phyloP scores from a whole-genome alignment of 106 monocot genomes.

The Allium sativum region DNA sequence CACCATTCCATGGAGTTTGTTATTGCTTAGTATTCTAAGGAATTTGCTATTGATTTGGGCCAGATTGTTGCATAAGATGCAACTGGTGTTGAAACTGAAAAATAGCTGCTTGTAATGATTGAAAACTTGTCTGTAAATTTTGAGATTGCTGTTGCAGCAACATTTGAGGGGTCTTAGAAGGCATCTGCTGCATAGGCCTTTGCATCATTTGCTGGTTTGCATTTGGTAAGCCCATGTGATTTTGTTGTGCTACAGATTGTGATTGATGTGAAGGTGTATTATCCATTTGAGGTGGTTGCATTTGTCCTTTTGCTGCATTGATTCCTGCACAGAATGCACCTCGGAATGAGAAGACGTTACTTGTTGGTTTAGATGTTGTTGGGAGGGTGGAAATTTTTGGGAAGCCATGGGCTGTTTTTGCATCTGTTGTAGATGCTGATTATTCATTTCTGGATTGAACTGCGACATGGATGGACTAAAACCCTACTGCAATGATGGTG shows the following conservation, averaged over 20 bases:
- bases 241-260: constrained; percentile 27
- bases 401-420: constrained; percentile 41
- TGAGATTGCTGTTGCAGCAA: constrained; percentile 76
- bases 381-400: constrained; percentile 36
- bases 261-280: constrained; percentile 3
- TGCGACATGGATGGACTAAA: constrained; percentile 43
- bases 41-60: constrained; percentile 43
- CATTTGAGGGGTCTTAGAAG: constrained; percentile 26
- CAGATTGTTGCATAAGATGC: constrained; percentile 70
- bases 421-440: constrained; percentile 52
- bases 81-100: constrained; percentile 78
- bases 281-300: constrained; percentile 45
- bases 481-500: constrained; percentile 20
- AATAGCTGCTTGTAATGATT: constrained; percentile 73
- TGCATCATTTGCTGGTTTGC: constrained; percentile 52
- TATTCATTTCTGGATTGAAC: constrained; percentile 22
- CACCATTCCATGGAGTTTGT: constrained; percentile 36
- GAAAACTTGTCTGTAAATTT: constrained; percentile 66
- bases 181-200: constrained; percentile 55
- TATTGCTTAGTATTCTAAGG: constrained; percentile 39
- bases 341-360: constrained; percentile 25
- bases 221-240: constrained; percentile 25
- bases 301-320: constrained; percentile 43
- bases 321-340: constrained; percentile 24
- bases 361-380: constrained; percentile 33